Evolutionary conservation across 1,139 yeast genomes (phyloP), one percentile per base, ranked within the genome.

Genomic region (Candida albicans): DNA sequence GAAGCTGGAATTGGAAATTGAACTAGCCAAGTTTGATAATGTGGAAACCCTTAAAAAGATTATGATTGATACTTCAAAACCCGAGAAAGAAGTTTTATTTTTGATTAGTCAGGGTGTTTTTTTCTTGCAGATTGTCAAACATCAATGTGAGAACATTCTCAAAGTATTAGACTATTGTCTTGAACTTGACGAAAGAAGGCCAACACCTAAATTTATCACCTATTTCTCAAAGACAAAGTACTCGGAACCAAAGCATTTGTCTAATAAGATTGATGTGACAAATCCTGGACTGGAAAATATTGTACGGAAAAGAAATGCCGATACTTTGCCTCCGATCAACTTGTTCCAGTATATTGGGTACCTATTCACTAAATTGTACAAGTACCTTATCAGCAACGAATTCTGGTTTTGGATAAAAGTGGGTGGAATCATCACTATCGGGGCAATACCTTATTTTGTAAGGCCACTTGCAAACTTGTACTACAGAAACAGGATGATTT

Each of bases 351-450:
- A 50, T 7, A 4, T 57, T 12, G 68, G 68, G 2, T 43, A 44
- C 8, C 45, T 51, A 15, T 14, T 59, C 3, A 42, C 53, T 6
- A 49, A 46, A 24, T 9, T 54, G 1, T 62, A 61, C 47, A 45
- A 50, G 1, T 26, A 54, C 1, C 40, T 62, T 0, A 43, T 56
- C 37, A 52, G 60, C 41, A 60, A 56, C 13, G 48, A 51, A n/a
- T 48, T 66, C 12, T 65, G 70, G 69, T 65, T 64, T 45, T 65
- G 68, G 64, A 49, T 67, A 4, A 50, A 66, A 34, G 56, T 64
- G 1, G 68, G 64, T 5, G 55, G 56, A 1, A 48, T 65, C 3
- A 57, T 60, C 4, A 50, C 51, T 7, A 44, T 57, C 24, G 55
- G 65, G 37, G 66, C 67, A 1, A 55, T 55, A 1, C 72, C 72